Conservation (phyloP, 805 yeast genomes). For the Suhomyces tanzawaensis region DNA sequence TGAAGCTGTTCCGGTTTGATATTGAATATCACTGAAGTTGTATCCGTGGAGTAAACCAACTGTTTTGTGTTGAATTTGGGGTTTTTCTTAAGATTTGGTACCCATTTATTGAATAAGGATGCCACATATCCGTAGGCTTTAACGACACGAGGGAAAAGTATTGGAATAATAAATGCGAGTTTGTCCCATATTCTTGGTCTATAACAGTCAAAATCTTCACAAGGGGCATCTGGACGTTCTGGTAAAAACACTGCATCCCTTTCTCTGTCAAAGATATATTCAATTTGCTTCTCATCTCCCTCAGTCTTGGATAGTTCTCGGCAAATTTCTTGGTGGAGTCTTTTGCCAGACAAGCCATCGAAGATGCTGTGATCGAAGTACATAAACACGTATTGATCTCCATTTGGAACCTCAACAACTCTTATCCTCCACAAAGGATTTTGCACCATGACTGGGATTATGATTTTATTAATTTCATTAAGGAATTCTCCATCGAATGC, state of each 20-base stretch:
- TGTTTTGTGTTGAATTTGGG: neutral
- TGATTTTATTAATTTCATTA: slow-evolving; percentile 3
- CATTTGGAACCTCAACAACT: slow-evolving; percentile 1
- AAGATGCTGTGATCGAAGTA: slow-evolving; percentile 10
- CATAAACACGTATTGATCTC: slow-evolving; percentile 2
- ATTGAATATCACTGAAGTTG: neutral
- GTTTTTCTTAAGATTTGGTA: neutral
- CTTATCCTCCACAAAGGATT: slow-evolving; percentile 12
- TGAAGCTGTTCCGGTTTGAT: slow-evolving; percentile 3
- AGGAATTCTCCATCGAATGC: slow-evolving; percentile 4
- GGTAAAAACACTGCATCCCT: slow-evolving; percentile 1
- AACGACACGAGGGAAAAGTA: neutral
- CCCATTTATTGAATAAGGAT: neutral
- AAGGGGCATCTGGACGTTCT: neutral
- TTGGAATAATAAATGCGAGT: neutral
- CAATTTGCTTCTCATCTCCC: neutral
- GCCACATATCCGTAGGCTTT: neutral
- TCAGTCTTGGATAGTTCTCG: slow-evolving; percentile 6
- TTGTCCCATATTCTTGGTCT: neutral
- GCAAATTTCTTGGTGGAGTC: slow-evolving; percentile 10
- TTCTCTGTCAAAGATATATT: slow-evolving; percentile 1
- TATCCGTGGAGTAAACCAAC: neutral
- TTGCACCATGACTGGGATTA: slow-evolving; percentile 2
- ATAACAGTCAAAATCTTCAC: neutral
- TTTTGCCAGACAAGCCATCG: slow-evolving; percentile 11